Evolutionary conservation across 2,329 filamentous ascomycete genomes (phyloP).

Genomic region (Dactylellina parvicollis): DNA sequence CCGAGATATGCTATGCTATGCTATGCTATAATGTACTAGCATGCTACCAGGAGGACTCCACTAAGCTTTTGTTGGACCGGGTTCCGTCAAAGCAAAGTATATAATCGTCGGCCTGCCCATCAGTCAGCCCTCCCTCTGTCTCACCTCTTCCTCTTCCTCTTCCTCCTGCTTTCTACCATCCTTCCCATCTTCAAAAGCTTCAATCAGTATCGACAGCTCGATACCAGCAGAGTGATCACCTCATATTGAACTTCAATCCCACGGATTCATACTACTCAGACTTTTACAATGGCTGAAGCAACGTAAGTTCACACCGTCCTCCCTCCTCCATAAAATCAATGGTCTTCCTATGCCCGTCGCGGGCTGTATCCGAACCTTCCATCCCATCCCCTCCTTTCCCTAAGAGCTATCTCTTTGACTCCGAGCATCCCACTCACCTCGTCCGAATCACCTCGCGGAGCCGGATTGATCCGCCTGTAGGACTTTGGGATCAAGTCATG

Average conservation of each 20-base stretch:
- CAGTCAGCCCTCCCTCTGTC: not conserved
- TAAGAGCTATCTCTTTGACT: conserved; percentile 8
- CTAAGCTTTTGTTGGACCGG: conserved; percentile 19
- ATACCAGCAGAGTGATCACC: conserved; percentile 1
- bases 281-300: conserved; percentile 61
- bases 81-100: conserved; percentile 25
- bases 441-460: conserved; percentile 51
- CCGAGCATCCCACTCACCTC: conserved; percentile 54
- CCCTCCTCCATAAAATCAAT: conserved; percentile 58
- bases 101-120: conserved; percentile 32
- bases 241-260: not conserved
- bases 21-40: conserved; percentile 1
- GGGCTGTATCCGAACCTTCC: no score
- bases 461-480: conserved; percentile 46
- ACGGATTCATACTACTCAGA: not conserved
- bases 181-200: not conserved
- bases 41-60: conserved; percentile 11
- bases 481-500: conserved; percentile 30
- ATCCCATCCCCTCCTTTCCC: no score
- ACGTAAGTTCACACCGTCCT: conserved; percentile 69
- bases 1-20: no score
- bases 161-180: not conserved
- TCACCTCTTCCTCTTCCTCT: not conserved
- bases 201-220: conserved; percentile 23
- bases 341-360: conserved; percentile 41